Evolutionary conservation across 495 filamentous ascomycete genomes (phyloP), one percentile per base, ranked within the genome.

Genomic region (Xylaria curta): DNA sequence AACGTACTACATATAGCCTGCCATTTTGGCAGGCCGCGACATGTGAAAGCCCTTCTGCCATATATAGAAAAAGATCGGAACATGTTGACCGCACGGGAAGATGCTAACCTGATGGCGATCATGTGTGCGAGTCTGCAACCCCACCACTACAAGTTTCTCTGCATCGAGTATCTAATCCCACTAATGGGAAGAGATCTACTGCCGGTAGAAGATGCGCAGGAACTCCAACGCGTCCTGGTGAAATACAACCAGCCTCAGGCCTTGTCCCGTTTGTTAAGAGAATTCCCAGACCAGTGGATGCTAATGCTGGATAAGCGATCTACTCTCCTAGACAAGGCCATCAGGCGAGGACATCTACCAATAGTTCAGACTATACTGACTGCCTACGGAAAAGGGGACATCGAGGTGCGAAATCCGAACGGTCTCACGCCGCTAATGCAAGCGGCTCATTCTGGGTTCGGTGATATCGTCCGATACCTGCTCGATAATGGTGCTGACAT

Each of bases 111-210:
- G 24, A 9, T 44, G 9, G 4, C 59, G 8, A 62, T 42, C 36
- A 62, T 40, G 59, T 62, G 59, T 26, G 59, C 59, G 38, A 62
- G 59, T 44, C 38, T 62, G 38, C 59, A 8, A 8, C 59, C 36
- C 36, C 59, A 62, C 8, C 59, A 44, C 21, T 42, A 13, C 59
- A 62, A 62, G 33, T 62, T 62, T 17, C 36, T 36, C 10, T 56
- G 53, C 21, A 62, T 62, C 8, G 59, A 42, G 59, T 13, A 62
- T 13, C 33, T 62, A 5, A 21, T 62, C 36, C 59, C 59, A n/a
- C n/a, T 62, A 19, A 62, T 62, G 59, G 36, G 59, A 62, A 62
- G 38, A 26, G 59, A 62, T 2, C 59, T 62, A 8, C 59, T 62
- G 2, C 59, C n/a, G 1, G 59, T 12, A 12, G 4, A 21, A n/a